These are phyloP conservation scores for Candida suzukii DNA, from an alignment of 805 yeast species.

Conservation along the genomic window DNA sequence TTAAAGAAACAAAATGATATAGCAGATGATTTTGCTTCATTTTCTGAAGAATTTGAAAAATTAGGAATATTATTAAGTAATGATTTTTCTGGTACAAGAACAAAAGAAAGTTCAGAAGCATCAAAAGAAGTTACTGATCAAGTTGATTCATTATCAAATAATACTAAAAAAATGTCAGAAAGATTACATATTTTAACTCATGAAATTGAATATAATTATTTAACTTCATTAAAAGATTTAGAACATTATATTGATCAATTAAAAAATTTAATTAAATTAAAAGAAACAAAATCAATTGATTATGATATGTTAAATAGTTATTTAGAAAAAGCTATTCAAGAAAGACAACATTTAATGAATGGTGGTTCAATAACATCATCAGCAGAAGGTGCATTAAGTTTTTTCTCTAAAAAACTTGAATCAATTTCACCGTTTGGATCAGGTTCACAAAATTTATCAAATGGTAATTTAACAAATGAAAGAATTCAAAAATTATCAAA, in stretches of 20 bases:
- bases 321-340: slow-evolving; percentile 60
- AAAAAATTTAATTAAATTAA: slow-evolving; percentile 65
- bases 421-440: slow-evolving; percentile 35
- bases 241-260: slow-evolving; percentile 70
- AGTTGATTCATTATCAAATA: slow-evolving; percentile 24
- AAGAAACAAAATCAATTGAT: slow-evolving; percentile 88
- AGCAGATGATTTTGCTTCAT: slow-evolving; percentile 63
- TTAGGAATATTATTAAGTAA: slow-evolving; percentile 36
- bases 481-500: slow-evolving; percentile 31
- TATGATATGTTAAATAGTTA: slow-evolving; percentile 82
- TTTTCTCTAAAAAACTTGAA: slow-evolving; percentile 39
- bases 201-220: slow-evolving; percentile 69
- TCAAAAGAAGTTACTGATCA: slow-evolving; percentile 26
- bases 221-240: slow-evolving; percentile 78
- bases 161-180: slow-evolving; percentile 30
- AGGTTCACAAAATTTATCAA: slow-evolving; percentile 23
- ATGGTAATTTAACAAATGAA: slow-evolving; percentile 36
- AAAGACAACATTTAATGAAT: slow-evolving; percentile 34
- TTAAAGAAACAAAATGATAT: slow-evolving; percentile 68
- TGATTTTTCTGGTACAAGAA: slow-evolving; percentile 25
- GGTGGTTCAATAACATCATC: slow-evolving; percentile 29
- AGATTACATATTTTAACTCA: slow-evolving; percentile 25
- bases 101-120: slow-evolving; percentile 23
- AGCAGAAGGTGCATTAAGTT: slow-evolving; percentile 28
- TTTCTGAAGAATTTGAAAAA: slow-evolving; percentile 63